These are phyloP conservation scores for Beauveria sp. DNA, from an alignment of 2,329 filamentous ascomycete species.

Conservation along the genomic window DNA sequence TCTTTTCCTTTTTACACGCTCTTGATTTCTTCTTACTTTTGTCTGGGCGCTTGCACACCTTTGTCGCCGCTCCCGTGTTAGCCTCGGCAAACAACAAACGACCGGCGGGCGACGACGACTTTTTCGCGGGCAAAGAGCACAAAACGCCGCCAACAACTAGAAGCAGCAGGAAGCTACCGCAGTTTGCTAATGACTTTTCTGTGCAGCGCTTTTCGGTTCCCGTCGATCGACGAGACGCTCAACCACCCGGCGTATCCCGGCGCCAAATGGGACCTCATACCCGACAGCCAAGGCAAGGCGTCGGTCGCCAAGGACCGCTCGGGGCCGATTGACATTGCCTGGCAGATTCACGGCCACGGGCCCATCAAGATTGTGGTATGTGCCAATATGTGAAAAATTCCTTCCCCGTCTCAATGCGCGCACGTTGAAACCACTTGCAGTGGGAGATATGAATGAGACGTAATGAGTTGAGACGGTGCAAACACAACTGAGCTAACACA, in stretches of 20 bases:
- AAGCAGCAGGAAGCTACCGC: background rate
- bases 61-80: background rate
- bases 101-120: background rate
- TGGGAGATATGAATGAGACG: background rate
- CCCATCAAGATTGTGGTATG: slow-evolving; percentile 65
- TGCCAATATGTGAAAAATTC: slow-evolving; percentile 16
- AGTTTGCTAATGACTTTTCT: background rate
- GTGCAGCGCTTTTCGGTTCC: slow-evolving; percentile 20
- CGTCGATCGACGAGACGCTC: slow-evolving; percentile 50
- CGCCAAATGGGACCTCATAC: slow-evolving; percentile 61
- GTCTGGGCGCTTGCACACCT: background rate
- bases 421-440: no score
- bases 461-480: no score
- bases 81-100: slow-evolving; percentile 4
- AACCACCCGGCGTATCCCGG: slow-evolving; percentile 60
- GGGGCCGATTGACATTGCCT: slow-evolving; percentile 68
- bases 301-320: slow-evolving; percentile 62
- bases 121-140: background rate
- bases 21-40: background rate
- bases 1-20: background rate
- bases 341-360: slow-evolving; percentile 73
- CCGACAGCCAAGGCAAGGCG: slow-evolving; percentile 52
- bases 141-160: background rate
- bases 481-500: background rate
- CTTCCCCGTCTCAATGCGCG: no score